Percentiles rank a stretch among this genome's conserved stretches.
phyloP scores from a whole-genome alignment of 2,329 filamentous ascomycete genomes.

The Stromatinia cepivora region DNA sequence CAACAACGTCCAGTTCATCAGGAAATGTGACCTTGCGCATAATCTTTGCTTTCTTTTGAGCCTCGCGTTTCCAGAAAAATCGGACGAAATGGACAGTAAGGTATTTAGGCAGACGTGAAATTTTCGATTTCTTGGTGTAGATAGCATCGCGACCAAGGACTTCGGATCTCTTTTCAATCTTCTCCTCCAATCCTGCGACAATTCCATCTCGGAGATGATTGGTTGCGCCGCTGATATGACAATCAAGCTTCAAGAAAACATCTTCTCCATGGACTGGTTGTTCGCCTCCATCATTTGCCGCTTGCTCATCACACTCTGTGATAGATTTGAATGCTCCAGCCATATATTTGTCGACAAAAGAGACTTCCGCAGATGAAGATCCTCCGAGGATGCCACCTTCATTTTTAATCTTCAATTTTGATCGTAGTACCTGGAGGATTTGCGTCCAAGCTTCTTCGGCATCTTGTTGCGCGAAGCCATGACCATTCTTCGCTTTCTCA shows the following conservation, averaged over 20 bases:
- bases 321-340: slow-evolving; percentile 75
- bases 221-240: slow-evolving; percentile 83
- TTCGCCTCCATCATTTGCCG: slow-evolving; percentile 73
- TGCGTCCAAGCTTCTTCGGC: slow-evolving; percentile 98
- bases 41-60: slow-evolving; percentile 98
- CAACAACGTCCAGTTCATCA: slow-evolving; percentile 85
- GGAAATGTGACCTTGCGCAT: slow-evolving; percentile 99
- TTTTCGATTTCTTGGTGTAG: slow-evolving; percentile 90
- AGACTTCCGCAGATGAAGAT: slow-evolving; percentile 53
- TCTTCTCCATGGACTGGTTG: slow-evolving; percentile 67
- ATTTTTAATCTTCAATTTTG: slow-evolving; percentile 70
- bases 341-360: slow-evolving; percentile 91
- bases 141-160: slow-evolving; percentile 73
- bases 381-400: slow-evolving; percentile 50
- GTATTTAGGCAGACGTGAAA: slow-evolving; percentile 89
- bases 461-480: slow-evolving; percentile 95
- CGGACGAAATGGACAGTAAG: slow-evolving; percentile 96
- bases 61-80: slow-evolving; percentile 96
- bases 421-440: slow-evolving; percentile 78
- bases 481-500: slow-evolving; percentile 77
- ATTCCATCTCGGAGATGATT: slow-evolving; percentile 93
- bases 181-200: slow-evolving; percentile 75
- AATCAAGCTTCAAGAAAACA: slow-evolving; percentile 87
- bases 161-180: slow-evolving; percentile 86
- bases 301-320: slow-evolving; percentile 80